A percentile compares a stretch with the other conserved stretches of the same genome.
These are phyloP conservation scores for Saccharomycopsis guyanensis DNA, from an alignment of 805 yeast species.

Conservation along the genomic window DNA sequence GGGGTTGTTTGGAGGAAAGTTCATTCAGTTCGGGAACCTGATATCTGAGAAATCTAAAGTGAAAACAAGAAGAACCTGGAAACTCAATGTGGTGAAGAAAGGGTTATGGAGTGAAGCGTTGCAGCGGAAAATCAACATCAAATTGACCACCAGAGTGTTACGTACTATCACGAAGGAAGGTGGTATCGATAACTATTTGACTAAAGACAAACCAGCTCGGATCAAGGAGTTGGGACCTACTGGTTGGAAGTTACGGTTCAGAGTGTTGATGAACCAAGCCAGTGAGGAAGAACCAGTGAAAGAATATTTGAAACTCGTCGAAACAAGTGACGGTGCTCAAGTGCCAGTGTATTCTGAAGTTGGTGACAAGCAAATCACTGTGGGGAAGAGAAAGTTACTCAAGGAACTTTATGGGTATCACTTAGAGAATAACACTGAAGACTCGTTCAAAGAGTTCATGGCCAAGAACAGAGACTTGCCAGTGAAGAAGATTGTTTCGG, in stretches of 20 bases:
- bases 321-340: slow-evolving; percentile 27
- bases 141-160: slow-evolving; percentile 72
- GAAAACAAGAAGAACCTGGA: slow-evolving; percentile 65
- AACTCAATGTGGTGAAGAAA: slow-evolving; percentile 73
- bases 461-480: slow-evolving; percentile 36
- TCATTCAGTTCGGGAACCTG: slow-evolving; percentile 66
- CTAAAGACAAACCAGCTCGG: slow-evolving; percentile 83
- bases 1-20: slow-evolving; percentile 88
- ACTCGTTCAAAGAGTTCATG: slow-evolving; percentile 43
- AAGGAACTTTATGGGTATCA: slow-evolving; percentile 46
- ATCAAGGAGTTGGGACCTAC: slow-evolving; percentile 85
- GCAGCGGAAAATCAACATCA: slow-evolving; percentile 45
- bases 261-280: slow-evolving; percentile 45
- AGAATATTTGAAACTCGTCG: slow-evolving; percentile 30
- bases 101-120: slow-evolving; percentile 81
- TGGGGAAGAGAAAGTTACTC: slow-evolving; percentile 60
- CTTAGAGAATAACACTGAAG: slow-evolving; percentile 32
- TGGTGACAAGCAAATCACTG: slow-evolving; percentile 38
- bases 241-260: slow-evolving; percentile 87
- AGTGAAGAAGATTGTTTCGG: slow-evolving; percentile 41
- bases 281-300: slow-evolving; percentile 35
- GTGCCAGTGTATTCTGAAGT: slow-evolving; percentile 45
- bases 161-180: slow-evolving; percentile 89
- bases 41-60: slow-evolving; percentile 70
- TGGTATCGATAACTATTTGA: slow-evolving; percentile 82